phyloP scores from a whole-genome alignment of 495 filamentous ascomycete species.

The Glutinoglossum americanum region DNA sequence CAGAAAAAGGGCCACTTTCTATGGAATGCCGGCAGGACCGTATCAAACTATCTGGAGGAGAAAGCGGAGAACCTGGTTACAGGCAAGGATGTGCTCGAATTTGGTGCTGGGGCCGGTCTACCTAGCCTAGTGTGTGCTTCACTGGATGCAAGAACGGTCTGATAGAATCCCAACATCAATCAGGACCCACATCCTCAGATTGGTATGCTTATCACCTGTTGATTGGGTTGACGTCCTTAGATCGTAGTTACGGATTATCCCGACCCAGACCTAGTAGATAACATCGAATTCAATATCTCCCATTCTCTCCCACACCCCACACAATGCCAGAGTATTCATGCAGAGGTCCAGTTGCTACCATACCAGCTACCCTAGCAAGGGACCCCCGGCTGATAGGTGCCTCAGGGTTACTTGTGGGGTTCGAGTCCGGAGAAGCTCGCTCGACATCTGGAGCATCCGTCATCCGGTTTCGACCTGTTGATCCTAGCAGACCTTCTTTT shows the following conservation, averaged over 20 bases:
- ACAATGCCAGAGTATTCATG: constrained; percentile 9
- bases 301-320: constrained; percentile 16
- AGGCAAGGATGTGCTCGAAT: constrained; percentile 53
- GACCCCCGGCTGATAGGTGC: constrained; percentile 1
- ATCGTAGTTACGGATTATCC: constrained; percentile 81
- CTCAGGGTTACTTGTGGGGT: constrained; percentile 65
- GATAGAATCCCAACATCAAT: neutral
- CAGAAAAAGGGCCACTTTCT: constrained; percentile 50
- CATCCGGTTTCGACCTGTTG: constrained; percentile 46
- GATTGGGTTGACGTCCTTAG: constrained; percentile 7
- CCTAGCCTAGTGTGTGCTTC: constrained; percentile 57
- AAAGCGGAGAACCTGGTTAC: constrained; percentile 31
- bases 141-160: constrained; percentile 31
- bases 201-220: neutral
- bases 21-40: constrained; percentile 67
- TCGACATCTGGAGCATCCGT: neutral
- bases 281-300: constrained; percentile 50
- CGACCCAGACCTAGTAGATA: constrained; percentile 55
- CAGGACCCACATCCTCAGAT: neutral
- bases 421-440: constrained; percentile 18
- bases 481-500: constrained; percentile 80
- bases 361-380: constrained; percentile 15
- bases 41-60: constrained; percentile 55
- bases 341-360: constrained; percentile 5
- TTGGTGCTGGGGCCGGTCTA: constrained; percentile 75